Conservation (phyloP, 2,329 filamentous ascomycete species). For the Sporothrix variecibatus region DNA sequence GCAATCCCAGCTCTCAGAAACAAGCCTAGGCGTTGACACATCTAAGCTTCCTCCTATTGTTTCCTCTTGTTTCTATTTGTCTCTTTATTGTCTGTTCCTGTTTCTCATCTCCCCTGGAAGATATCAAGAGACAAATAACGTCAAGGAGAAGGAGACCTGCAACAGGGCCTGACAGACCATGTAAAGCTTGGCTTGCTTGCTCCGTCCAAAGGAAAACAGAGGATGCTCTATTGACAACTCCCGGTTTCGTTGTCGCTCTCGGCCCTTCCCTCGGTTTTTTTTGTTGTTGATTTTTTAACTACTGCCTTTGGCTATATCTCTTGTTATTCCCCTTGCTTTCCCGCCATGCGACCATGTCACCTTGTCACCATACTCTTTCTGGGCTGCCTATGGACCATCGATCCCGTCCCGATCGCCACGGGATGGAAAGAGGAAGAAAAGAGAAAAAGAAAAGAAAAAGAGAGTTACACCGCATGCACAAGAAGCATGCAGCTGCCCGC, state of each 20-base stretch:
- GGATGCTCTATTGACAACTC: neutral
- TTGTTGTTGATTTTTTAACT: neutral
- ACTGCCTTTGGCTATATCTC: neutral
- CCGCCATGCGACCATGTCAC: neutral
- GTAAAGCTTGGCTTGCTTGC: neutral
- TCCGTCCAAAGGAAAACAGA: neutral
- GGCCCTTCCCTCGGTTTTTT: neutral
- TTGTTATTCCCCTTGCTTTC: neutral
- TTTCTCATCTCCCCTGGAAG: neutral
- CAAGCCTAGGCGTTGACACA: neutral
- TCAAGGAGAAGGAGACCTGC: neutral
- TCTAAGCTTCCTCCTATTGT: neutral
- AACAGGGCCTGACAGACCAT: neutral
- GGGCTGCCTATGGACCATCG: neutral
- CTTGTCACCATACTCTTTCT: neutral
- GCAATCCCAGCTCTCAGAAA: neutral
- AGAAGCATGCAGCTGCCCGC: neutral
- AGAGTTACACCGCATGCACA: constrained; percentile 13
- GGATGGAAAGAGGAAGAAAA: neutral
- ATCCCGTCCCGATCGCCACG: constrained; percentile 15
- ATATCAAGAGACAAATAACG: neutral
- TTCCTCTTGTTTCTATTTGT: neutral
- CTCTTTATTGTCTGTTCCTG: neutral
- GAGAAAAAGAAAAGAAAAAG: neutral
- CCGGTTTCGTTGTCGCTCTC: neutral